These are phyloP conservation scores for Excoecaria cochinchinensis DNA, from an alignment of 345 rosid genomes.

Conservation along the genomic window DNA sequence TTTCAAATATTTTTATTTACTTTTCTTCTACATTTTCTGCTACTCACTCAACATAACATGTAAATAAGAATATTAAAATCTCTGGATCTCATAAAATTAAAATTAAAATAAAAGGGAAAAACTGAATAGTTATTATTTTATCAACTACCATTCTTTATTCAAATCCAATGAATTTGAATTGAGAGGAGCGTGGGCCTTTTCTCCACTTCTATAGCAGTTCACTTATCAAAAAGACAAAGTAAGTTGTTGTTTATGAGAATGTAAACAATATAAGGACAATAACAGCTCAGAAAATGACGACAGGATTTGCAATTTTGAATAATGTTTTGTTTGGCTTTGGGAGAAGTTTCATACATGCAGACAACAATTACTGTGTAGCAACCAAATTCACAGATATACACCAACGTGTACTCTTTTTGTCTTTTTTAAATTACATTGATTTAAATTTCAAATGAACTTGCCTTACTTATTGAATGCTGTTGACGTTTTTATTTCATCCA, in stretches of 20 bases:
- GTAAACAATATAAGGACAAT: neutral
- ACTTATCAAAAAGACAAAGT: neutral
- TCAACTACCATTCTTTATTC: neutral
- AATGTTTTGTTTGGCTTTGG: no score
- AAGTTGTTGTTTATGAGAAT: neutral
- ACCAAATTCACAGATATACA: neutral
- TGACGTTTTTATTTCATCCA: neutral
- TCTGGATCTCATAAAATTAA: no score
- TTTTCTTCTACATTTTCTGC: no score
- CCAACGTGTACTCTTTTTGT: neutral
- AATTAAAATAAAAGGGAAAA: neutral
- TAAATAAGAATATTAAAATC: no score
- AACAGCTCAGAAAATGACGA: neutral
- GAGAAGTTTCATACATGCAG: neutral
- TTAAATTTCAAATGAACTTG: conserved; percentile 8
- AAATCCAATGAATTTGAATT: neutral
- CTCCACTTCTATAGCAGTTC: neutral
- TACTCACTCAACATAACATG: no score
- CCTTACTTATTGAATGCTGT: neutral
- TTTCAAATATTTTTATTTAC: no score
- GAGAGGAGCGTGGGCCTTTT: conserved; percentile 8
- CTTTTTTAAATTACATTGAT: neutral
- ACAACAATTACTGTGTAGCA: neutral
- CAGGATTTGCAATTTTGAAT: no score
- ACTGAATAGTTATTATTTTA: neutral